Evolutionary conservation across 352 stramenopile species (phyloP).

Genomic region (Lagenidium giganteum): DNA sequence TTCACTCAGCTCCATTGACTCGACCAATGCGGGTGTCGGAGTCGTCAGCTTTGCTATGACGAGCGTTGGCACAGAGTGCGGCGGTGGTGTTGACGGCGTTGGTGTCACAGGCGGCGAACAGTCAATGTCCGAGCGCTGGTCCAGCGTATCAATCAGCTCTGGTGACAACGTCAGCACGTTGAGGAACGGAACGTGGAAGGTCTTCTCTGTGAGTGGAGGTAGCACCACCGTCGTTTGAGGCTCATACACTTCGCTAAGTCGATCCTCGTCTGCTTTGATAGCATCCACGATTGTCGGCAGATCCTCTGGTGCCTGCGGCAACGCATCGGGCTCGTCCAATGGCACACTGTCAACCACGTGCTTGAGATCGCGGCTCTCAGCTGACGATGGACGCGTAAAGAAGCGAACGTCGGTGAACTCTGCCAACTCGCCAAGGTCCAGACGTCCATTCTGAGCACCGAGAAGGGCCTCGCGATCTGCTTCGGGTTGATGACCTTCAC

Average conservation of each 20-base stretch:
- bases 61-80: constrained; percentile 1
- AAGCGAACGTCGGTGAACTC: no score
- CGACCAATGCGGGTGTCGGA: background rate
- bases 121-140: no score
- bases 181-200: constrained; percentile 10
- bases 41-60: background rate
- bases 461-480: constrained; percentile 4
- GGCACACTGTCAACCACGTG: no score
- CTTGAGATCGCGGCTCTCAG: background rate
- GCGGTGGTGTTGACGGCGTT: background rate
- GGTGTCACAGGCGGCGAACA: no score
- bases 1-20: no score
- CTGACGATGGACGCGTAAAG: background rate
- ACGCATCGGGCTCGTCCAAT: constrained; percentile 4
- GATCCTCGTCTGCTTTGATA: background rate
- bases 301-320: no score
- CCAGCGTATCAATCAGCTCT: no score
- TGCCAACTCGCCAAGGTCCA: background rate
- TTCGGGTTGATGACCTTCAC: constrained; percentile 9
- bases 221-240: no score
- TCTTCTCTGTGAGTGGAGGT: background rate
- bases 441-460: background rate
- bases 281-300: no score
- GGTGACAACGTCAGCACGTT: constrained; percentile 9
- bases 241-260: no score